Base-by-base conservation (phyloP, 2,329 filamentous ascomycete genomes). In the Talaromyces amestolkiae region DNA sequence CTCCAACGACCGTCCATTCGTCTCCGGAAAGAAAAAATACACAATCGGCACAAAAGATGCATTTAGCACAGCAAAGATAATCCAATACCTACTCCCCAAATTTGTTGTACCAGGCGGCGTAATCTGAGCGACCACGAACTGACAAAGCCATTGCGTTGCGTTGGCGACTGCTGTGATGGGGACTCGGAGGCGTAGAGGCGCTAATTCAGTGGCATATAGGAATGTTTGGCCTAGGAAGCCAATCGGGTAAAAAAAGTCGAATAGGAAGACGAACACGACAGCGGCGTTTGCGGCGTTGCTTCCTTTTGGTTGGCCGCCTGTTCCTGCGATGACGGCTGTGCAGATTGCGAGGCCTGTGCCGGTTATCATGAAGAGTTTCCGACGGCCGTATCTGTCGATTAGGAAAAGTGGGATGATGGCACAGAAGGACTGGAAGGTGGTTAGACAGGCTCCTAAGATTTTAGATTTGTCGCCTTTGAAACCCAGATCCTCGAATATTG, bases 201-300 rank as follows among this genome's bases (percentile, higher is more conserved):
- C 79, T 66, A 80, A 77, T 67, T 81, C 79, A 2, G 74, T 74
- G 6, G 75, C 75, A 58, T 80, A 80, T 45, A 90, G 82, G 72
- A 89, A 90, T 1, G 87, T 87, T 76, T 84, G 88, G 3, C 87
- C 86, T 33, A 90, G 88, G 60, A 92, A 85, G 22, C 82, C 88
- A 17, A 81, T 72, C 4, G 78, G 79, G 33, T 51, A 64, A 33
- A 64, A 64, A 39, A 80, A 80, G n/a, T 76, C 74, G 10, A 74
- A 78, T 35, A 79, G 74, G 61, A 79, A 80, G 9, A 80, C 68
- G 65, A 81, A 81, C 2, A 79, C 73, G 73, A 82, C 78, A 1
- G 73, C 77, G 0, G 78, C 76, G 0, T 80, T 80, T 0, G 80
- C 80, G 10, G 70, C 45, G 70, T 67, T 9, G 68, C 58, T 53